Evolutionary conservation across 2,329 filamentous ascomycete genomes (phyloP).

Genomic region (Parafenestella ontariensis): DNA sequence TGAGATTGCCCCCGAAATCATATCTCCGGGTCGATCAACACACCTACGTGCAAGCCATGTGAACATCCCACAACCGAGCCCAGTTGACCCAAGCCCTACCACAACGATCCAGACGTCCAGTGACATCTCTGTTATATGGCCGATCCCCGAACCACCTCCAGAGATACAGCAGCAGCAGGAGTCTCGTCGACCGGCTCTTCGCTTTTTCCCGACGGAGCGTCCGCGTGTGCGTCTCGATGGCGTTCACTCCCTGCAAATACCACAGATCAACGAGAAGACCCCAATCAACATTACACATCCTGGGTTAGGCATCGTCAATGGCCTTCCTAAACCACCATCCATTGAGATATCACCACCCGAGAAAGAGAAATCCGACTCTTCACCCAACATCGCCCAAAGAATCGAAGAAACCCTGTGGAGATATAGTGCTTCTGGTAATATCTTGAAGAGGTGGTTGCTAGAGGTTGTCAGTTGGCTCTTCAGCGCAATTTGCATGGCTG

Average conservation of each 20-base stretch:
- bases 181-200: slow-evolving; percentile 16
- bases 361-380: slow-evolving; percentile 2
- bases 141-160: slow-evolving; percentile 25
- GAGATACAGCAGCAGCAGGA: slow-evolving; percentile 13
- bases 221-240: slow-evolving; percentile 19
- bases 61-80: not conserved
- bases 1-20: slow-evolving; percentile 23
- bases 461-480: slow-evolving; percentile 36
- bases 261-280: slow-evolving; percentile 14
- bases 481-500: slow-evolving; percentile 34
- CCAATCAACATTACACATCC: slow-evolving; percentile 3
- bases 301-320: slow-evolving; percentile 12
- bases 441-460: slow-evolving; percentile 33
- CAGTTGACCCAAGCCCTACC: slow-evolving; percentile 14
- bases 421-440: slow-evolving; percentile 23
- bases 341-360: slow-evolving; percentile 13
- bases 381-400: slow-evolving; percentile 27
- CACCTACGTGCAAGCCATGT: slow-evolving; percentile 2
- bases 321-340: slow-evolving; percentile 7
- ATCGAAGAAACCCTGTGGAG: slow-evolving; percentile 28
- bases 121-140: slow-evolving; percentile 25
- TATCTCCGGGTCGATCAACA: not conserved
- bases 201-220: slow-evolving; percentile 21
- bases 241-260: slow-evolving; percentile 11
- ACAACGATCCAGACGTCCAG: slow-evolving; percentile 30